Conservation (phyloP, 78 protist species). For the Dictyostelium purpureum region DNA sequence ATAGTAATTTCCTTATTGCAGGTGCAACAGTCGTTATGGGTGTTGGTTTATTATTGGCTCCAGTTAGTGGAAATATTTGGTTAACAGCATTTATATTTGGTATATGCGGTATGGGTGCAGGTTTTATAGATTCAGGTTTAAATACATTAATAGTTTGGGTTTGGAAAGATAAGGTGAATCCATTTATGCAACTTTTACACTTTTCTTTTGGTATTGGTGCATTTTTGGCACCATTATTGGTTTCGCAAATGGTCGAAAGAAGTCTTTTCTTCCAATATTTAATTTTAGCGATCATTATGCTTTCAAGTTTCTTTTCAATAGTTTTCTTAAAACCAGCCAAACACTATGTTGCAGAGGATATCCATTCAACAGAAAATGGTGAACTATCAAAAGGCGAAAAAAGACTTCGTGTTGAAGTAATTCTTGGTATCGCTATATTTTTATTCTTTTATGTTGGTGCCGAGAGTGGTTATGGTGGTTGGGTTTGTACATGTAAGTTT, state of each 20-base stretch:
- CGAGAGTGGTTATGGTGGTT: slow-evolving; percentile 71
- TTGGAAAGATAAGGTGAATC: slow-evolving; percentile 51
- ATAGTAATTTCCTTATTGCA: slow-evolving; percentile 27
- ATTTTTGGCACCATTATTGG: slow-evolving; percentile 38
- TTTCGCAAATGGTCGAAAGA: background rate
- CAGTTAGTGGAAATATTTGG: slow-evolving; percentile 12
- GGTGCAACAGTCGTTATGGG: slow-evolving; percentile 12
- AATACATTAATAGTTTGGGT: slow-evolving; percentile 74
- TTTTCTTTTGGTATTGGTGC: slow-evolving; percentile 75
- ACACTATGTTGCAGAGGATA: background rate
- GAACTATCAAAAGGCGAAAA: slow-evolving; percentile 27
- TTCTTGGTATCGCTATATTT: slow-evolving; percentile 19
- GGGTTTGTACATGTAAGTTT: slow-evolving; percentile 36
- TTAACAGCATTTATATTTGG: background rate
- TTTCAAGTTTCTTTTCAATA: background rate
- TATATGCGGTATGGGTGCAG: slow-evolving; percentile 23
- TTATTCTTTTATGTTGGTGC: slow-evolving; percentile 67
- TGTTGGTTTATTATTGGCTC: slow-evolving; percentile 37
- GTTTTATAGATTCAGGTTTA: slow-evolving; percentile 41
- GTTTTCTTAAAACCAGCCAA: slow-evolving; percentile 10
- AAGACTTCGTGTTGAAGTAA: slow-evolving; percentile 25
- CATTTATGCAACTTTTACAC: slow-evolving; percentile 75
- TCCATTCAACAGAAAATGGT: background rate
- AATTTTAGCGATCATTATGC: slow-evolving; percentile 50
- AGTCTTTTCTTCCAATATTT: slow-evolving; percentile 28